A percentile compares a stretch with the other conserved stretches of the same genome.
Conservation (phyloP, 2,329 filamentous ascomycete species). For the Pseudocercospora vitis region DNA sequence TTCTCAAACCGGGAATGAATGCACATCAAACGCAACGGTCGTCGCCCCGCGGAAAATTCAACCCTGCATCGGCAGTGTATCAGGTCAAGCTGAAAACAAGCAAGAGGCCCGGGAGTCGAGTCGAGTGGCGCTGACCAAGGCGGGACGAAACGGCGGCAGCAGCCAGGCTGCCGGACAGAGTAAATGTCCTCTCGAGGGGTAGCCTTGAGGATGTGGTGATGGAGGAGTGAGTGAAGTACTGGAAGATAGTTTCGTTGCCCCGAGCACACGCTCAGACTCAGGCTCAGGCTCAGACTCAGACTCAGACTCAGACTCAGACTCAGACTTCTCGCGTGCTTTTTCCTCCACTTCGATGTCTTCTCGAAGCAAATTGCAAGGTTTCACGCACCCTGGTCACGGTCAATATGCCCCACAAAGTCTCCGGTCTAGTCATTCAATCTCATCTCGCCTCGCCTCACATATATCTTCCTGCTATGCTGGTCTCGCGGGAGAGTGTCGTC, state of each 20-base stretch:
- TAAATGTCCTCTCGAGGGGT: neutral
- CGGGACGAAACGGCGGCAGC: slow-evolving; percentile 10
- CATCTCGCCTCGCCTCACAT: slow-evolving; percentile 6
- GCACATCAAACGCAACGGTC: slow-evolving; percentile 17
- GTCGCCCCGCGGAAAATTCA: slow-evolving; percentile 6
- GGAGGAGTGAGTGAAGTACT: slow-evolving; percentile 5
- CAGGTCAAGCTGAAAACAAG: neutral
- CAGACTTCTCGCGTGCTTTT: slow-evolving; percentile 6
- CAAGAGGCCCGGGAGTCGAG: slow-evolving; percentile 2
- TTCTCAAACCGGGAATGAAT: neutral
- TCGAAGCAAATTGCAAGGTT: neutral
- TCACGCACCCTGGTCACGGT: neutral
- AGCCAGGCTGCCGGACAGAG: slow-evolving; percentile 9
- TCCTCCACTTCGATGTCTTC: too few species aligned
- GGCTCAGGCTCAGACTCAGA: slow-evolving; percentile 1
- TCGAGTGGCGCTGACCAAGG: slow-evolving; percentile 1
- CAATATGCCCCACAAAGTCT: neutral
- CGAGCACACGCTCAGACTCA: slow-evolving; percentile 12
- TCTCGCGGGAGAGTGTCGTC: neutral
- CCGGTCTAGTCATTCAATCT: neutral
- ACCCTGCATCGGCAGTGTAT: slow-evolving; percentile 1
- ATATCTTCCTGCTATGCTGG: neutral
- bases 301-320: slow-evolving; percentile 7
- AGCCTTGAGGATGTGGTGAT: neutral
- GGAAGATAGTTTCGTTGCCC: neutral